These are phyloP conservation scores for Ceriops tagal DNA, from an alignment of 345 rosid species.

Conservation along the genomic window DNA sequence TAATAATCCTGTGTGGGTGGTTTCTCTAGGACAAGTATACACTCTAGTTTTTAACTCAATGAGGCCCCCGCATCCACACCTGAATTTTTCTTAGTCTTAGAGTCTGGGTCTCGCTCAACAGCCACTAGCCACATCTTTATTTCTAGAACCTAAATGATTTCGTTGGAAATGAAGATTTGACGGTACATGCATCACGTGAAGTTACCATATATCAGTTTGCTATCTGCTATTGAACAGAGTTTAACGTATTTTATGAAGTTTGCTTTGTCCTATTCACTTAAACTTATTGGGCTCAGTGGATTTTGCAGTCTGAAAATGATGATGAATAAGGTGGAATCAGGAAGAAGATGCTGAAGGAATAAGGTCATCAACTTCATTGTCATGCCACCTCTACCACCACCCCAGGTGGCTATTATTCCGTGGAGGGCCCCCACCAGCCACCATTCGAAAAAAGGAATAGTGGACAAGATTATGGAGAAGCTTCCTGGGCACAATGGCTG, in stretches of 20 bases:
- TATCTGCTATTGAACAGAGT: no score
- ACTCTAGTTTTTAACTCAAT: no score
- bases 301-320: conserved; percentile 29
- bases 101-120: no score
- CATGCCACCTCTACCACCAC: conserved; percentile 10
- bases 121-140: no score
- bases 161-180: no score
- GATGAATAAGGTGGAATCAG: conserved; percentile 34
- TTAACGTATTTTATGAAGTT: not conserved
- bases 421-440: not conserved
- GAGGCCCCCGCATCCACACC: no score
- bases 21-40: no score
- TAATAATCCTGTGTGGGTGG: no score
- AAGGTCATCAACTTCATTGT: not conserved
- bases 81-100: no score
- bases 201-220: no score
- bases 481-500: conserved; percentile 8
- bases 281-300: not conserved
- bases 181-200: no score
- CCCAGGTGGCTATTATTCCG: not conserved
- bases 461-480: conserved; percentile 20
- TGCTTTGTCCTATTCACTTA: not conserved
- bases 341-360: conserved; percentile 32
- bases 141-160: no score
- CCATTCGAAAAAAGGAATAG: conserved; percentile 1